phyloP scores from a whole-genome alignment of 228 moss, liverwort and hornwort genomes.

The Sphagnum fallax region DNA sequence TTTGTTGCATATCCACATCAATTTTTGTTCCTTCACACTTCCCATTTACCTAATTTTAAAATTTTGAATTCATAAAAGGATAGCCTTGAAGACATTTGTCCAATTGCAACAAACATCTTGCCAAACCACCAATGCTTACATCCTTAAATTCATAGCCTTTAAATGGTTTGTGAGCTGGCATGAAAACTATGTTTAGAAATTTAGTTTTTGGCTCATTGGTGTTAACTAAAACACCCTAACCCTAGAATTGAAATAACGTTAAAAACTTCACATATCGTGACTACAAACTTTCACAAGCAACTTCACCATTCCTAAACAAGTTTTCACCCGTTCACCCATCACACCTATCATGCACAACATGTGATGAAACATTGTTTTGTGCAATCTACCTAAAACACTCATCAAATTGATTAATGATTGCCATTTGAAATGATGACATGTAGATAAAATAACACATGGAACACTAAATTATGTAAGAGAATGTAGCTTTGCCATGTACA shows the following conservation, averaged over 20 bases:
- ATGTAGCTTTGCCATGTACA: neutral
- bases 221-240: conserved; percentile 35
- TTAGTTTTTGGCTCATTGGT: conserved; percentile 6
- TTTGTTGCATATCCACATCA: neutral
- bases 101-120: conserved; percentile 46
- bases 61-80: neutral
- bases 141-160: neutral
- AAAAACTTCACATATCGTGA: conserved; percentile 72
- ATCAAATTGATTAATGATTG: neutral
- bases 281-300: conserved; percentile 57
- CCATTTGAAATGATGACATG: neutral
- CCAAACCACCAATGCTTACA: conserved; percentile 16
- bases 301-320: conserved; percentile 48
- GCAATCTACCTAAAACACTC: neutral
- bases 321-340: conserved; percentile 65
- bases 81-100: conserved; percentile 44
- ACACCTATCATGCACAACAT: conserved; percentile 40
- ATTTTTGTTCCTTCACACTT: neutral
- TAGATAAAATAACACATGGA: neutral
- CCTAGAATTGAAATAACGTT: conserved; percentile 87
- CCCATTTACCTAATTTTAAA: neutral
- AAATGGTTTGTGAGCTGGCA: neutral
- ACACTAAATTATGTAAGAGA: neutral
- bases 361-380: conserved; percentile 2
- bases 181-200: neutral